Evolutionary conservation across 2,329 filamentous ascomycete species (phyloP), one percentile per base, ranked within the genome.

Genomic region (Lecanicillium sp.): DNA sequence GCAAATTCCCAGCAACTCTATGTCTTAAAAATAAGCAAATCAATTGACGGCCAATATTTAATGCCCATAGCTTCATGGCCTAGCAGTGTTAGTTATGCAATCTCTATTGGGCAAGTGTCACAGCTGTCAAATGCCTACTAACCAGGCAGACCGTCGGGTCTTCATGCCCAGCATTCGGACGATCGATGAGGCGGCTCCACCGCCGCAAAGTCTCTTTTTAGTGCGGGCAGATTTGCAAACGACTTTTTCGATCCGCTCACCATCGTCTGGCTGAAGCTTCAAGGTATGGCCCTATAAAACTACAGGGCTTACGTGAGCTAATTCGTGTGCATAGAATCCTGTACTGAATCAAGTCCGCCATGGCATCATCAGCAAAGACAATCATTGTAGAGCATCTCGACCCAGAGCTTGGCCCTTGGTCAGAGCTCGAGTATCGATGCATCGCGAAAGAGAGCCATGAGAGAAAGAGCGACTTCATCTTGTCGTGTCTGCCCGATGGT

Each of bases 341-440:
- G 21, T n/a, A 50, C 20, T 10, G 33, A 8, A 29, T 15, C 17
- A 20, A 35, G 20, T 47, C 17, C 14, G 50, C n/a, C 15, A 75
- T 74, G 69, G 58, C 67, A 17, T 52, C 62, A 35, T 55, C 54
- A 15, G 64, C 65, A 55, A 87, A 90, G 68, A 90, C 83, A 36
- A 96, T 93, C 69, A 87, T 97, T 60, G 90, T 97, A 58, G 91
- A 97, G 73, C 91, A 98, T 68, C 83, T 98, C 55, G 93, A 98
- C 70, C 84, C 87, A 33, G 93, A 98, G 68, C 78, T 98, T 24
- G 93, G 94, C 27, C 79, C 82, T 33, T 98, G 93, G 93, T 97
- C 93, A 20, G 83, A 88, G 54, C 79, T 97, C 45, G 93, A 98
- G 71, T 98, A 98, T 71, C 73, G 81, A 48, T 80, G 86, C 60